Percentiles rank a stretch among this genome's conserved stretches.
Conservation (phyloP, 1,139 yeast genomes). For the Suhomyces bolitotheri region DNA sequence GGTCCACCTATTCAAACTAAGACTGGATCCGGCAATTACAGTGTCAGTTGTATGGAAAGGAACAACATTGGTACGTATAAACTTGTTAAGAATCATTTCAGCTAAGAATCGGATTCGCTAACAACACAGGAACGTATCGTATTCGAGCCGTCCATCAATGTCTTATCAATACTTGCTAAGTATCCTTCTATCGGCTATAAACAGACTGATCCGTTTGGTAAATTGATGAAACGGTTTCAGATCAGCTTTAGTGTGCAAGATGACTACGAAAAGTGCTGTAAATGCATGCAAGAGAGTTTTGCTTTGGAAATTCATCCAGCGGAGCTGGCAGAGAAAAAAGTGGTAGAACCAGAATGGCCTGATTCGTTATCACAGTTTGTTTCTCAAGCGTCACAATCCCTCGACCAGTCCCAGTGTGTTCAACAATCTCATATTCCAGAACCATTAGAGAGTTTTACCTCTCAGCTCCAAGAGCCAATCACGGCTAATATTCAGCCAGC, state of each 20-base stretch:
- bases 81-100: no score
- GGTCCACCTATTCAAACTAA: slow-evolving; percentile 18
- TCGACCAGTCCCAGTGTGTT: slow-evolving; percentile 1
- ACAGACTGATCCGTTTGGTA: slow-evolving; percentile 21
- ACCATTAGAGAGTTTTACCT: slow-evolving; percentile 2
- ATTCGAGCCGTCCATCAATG: slow-evolving; percentile 14
- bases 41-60: slow-evolving; percentile 23
- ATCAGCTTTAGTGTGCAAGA: slow-evolving; percentile 11
- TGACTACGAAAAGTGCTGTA: slow-evolving; percentile 12
- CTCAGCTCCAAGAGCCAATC: slow-evolving; percentile 3
- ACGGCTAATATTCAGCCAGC: no score
- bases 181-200: slow-evolving; percentile 30
- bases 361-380: slow-evolving; percentile 2
- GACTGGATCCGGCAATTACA: slow-evolving; percentile 7
- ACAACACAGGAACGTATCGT: slow-evolving; percentile 18
- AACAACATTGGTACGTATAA: slow-evolving; percentile 23
- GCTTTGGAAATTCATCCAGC: slow-evolving; percentile 3
- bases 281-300: slow-evolving; percentile 10
- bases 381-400: background rate
- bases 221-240: slow-evolving; percentile 19
- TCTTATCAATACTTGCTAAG: slow-evolving; percentile 22
- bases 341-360: background rate
- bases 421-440: background rate
- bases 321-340: slow-evolving; percentile 1
- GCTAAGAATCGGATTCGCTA: no score